Evolutionary conservation across 352 stramenopile species (phyloP), one percentile per base, ranked within the genome.

Genomic region (Blastocystis sp.): DNA sequence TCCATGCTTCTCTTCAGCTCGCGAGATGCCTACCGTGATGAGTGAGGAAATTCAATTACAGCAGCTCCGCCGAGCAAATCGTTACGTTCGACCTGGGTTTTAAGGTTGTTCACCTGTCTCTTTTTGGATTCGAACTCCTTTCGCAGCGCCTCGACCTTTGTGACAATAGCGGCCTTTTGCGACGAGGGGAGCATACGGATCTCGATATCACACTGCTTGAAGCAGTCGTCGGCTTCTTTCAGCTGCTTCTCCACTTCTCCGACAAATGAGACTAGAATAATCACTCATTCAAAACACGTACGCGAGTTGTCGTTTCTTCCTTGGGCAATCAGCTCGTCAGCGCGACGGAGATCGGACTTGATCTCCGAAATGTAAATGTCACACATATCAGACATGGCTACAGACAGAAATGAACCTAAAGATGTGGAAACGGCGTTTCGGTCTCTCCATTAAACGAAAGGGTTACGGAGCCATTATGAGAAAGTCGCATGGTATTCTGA

Each of bases 321-420:
- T 61, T 81, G 69, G 63, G 69, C 48, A 24, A 81, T 81, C 27
- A 81, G 42, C 27, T 81, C 69, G 27, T 81, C 69, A 42, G 44
- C 46, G 42, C 69, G 46, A 32, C 69, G 69, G 69, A 81, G 69
- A 81, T 49, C 27, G 11, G 69, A 81, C 16, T 64, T 63, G 29
- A 81, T 81, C 69, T 81, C 69, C 69, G 69, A 81, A 40, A 81
- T 81, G 48, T 81, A 81, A 38, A 81, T 81, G 42, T 81, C 69
- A 59, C 46, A 59, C 69, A 81, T 81, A 81, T 81, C 69, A n/a
- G 69, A 64, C 69, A 81, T 81, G 63, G 32, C n/a, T 56, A 32
- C 36, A 51, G 18, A 32, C 29, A 75, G 36, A 53, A 59, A 75
- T 75, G 63, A n/a, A 53, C n/a, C 21, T 75, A 32, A 18, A 11